Percentiles rank a stretch among this genome's conserved stretches.
Evolutionary conservation across 2,329 filamentous ascomycete genomes (phyloP).

Genomic region (Colletotrichum cuscutae): DNA sequence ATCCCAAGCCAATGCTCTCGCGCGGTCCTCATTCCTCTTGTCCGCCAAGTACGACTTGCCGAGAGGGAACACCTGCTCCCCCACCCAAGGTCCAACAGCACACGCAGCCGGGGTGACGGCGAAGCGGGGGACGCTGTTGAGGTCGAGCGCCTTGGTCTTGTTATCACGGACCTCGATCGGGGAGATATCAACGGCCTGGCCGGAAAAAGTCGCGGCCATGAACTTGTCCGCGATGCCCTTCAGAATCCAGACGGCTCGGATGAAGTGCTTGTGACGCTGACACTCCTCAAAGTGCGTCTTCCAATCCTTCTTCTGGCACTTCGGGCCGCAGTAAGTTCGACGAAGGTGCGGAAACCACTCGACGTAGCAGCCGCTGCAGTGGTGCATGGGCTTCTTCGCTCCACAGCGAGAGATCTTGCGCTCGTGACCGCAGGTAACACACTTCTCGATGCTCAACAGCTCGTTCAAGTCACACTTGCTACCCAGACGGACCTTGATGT

Average conservation of each 20-base stretch:
- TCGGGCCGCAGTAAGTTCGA: constrained; percentile 25
- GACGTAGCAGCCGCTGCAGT: constrained; percentile 28
- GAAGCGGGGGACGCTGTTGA: not conserved
- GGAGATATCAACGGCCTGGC: not conserved
- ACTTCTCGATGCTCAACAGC: not conserved
- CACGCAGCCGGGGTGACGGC: not conserved
- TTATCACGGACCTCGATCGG: not conserved
- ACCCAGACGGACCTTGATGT: not conserved
- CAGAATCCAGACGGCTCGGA: constrained; percentile 27
- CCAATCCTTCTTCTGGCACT: constrained; percentile 26
- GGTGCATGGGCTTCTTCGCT: not conserved
- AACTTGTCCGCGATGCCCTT: constrained; percentile 12
- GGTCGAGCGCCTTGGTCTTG: not conserved
- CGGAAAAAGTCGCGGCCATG: constrained; percentile 20
- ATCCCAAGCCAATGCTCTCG: constrained; percentile 24
- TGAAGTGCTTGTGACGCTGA: constrained; percentile 21
- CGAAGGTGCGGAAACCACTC: not conserved
- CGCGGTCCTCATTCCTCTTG: not conserved
- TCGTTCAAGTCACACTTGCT: not conserved
- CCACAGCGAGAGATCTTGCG: not conserved
- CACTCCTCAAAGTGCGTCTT: constrained; percentile 23
- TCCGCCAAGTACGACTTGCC: not conserved
- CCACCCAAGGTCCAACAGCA: constrained; percentile 5
- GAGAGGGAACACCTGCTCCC: not conserved
- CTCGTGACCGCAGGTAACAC: not conserved